Conservation (phyloP, 768 basidiomycete species). For the Lentinula lateritia region DNA sequence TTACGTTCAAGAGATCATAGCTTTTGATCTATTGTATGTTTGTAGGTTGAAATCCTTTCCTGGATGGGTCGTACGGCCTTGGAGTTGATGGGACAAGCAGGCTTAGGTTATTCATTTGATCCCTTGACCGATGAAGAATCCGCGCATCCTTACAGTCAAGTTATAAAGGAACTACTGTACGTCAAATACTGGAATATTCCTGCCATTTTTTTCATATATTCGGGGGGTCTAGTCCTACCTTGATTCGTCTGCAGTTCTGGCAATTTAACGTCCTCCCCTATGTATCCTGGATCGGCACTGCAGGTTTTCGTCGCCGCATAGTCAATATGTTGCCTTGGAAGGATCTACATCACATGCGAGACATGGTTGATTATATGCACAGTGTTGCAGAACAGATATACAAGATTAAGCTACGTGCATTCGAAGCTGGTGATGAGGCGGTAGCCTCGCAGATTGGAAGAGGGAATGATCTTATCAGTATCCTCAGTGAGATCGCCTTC, state of each 20-base stretch:
- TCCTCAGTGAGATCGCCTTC: constrained; percentile 18
- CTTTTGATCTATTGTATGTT: too few relatives aligned
- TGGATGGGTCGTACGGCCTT: constrained; percentile 7
- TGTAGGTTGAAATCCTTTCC: constrained; percentile 13
- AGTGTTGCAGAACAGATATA: constrained; percentile 19
- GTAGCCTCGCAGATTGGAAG: constrained; percentile 20
- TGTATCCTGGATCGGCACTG: constrained; percentile 18
- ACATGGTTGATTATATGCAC: constrained; percentile 25
- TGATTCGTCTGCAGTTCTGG: not conserved
- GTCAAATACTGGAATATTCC: not conserved
- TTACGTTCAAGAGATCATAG: constrained; percentile 13
- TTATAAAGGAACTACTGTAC: not conserved
- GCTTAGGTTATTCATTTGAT: constrained; percentile 7
- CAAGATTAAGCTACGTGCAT: constrained; percentile 20
- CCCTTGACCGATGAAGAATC: not conserved
- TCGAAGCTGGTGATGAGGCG: constrained; percentile 19
- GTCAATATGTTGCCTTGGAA: constrained; percentile 16
- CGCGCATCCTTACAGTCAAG: constrained; percentile 1
- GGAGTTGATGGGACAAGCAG: constrained; percentile 4
- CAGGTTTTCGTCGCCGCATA: constrained; percentile 21
- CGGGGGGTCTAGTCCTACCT: not conserved
- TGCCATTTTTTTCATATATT: not conserved
- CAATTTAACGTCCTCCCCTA: constrained; percentile 17
- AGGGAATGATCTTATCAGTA: constrained; percentile 31
- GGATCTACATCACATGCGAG: constrained; percentile 15